Evolutionary conservation across 192 early-diverging fungal species (phyloP), one percentile per base, ranked within the genome.

Genomic region (Backusella australiensis): DNA sequence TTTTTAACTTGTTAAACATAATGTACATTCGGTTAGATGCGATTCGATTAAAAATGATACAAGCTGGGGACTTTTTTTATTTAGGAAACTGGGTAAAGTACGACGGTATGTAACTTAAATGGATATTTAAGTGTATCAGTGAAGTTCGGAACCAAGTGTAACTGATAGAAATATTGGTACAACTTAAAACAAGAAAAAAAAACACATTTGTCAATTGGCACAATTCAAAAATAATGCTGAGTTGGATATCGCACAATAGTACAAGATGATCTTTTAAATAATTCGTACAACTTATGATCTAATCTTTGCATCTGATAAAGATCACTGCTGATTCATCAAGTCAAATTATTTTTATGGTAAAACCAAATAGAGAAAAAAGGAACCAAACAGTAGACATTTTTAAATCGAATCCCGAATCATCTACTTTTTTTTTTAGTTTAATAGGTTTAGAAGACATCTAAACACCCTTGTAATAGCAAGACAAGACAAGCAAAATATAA

Each of bases 221-320:
- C 46, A 17, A 49, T 49, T n/a, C 5, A 49, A 32, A n/a, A 49
- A 6, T 49, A 14, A 29, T 3, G 56, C 56, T 26, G 56, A 63
- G 56, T 63, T 63, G 9, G 11, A 9, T 23, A 14, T 29, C 12
- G 26, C 56, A 29, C 46, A 49, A 49, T 63, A 12, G 56, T 63
- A 63, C 56, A 63, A 63, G 56, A 63, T 63, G 21, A 63, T 63
- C 56, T 63, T 49, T 49, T 63, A 29, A 63, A 63, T 29, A 63
- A 1, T 63, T 63, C 9, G 56, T 63, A 23, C 4, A 9, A 63
- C 56, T 63, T 63, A 12, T 63, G 56, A 63, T 63, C 56, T 63
- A 63, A 63, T 63, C 56, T 63, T 63, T 63, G 2, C 56, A 63
- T 63, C 56, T 63, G 56, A 63, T 63, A 63, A 63, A 63, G 56